These are phyloP conservation scores for Isoetes engelmannii DNA, from an alignment of 83 land plant species.

Conservation along the genomic window DNA sequence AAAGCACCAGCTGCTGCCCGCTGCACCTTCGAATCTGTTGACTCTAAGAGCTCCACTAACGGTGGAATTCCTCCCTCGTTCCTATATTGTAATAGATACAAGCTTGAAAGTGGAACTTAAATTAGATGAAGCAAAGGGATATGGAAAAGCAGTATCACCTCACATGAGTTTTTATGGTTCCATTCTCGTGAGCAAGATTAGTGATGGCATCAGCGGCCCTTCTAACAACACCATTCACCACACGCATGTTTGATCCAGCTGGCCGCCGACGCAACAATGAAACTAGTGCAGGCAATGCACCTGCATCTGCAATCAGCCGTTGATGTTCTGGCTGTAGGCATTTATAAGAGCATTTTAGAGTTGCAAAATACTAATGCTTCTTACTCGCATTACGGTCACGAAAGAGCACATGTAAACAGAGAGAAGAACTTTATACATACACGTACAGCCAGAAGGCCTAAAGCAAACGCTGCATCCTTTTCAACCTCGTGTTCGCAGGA, in stretches of 20 bases:
- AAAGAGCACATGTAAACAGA: no score
- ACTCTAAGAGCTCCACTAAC: slow-evolving; percentile 79
- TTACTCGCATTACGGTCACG: not conserved
- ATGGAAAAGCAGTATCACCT: slow-evolving; percentile 43
- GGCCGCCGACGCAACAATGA: slow-evolving; percentile 52
- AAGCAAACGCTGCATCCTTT: slow-evolving; percentile 77
- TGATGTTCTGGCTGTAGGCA: slow-evolving; percentile 85
- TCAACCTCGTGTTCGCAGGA: slow-evolving; percentile 83
- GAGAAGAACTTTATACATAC: slow-evolving; percentile 20
- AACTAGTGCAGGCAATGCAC: slow-evolving; percentile 78
- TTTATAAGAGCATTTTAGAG: not conserved
- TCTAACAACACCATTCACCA: slow-evolving; percentile 70
- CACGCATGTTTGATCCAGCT: slow-evolving; percentile 34
- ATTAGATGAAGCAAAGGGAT: not conserved
- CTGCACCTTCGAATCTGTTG: slow-evolving; percentile 74
- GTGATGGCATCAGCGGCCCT: slow-evolving; percentile 98
- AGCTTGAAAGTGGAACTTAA: slow-evolving; percentile 3
- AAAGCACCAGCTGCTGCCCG: slow-evolving; percentile 92
- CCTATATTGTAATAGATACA: slow-evolving; percentile 33
- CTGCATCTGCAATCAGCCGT: slow-evolving; percentile 90
- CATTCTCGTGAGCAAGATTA: slow-evolving; percentile 94
- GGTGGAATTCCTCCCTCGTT: slow-evolving; percentile 96
- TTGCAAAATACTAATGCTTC: not conserved
- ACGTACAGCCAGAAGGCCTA: slow-evolving; percentile 84
- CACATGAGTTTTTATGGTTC: slow-evolving; percentile 65